Percentiles rank a stretch among this genome's conserved stretches.
Evolutionary conservation across 148 eudicot species (phyloP).

Genomic region (Tetragonia tetragonoides): DNA sequence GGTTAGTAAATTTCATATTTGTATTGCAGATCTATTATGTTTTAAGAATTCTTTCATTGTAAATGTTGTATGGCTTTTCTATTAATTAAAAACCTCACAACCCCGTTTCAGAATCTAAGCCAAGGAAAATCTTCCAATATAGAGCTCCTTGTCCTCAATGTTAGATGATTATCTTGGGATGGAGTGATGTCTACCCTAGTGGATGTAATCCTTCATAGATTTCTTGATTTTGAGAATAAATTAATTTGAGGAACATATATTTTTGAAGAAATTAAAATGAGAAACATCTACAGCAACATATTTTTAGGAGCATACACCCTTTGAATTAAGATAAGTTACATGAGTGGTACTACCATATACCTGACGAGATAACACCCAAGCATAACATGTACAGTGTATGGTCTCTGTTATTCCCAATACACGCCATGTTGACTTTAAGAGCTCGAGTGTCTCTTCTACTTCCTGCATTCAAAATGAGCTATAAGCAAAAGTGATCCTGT

Average conservation of each 20-base stretch:
- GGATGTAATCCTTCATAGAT: too few species aligned
- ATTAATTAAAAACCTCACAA: too few species aligned
- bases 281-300: not conserved
- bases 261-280: not conserved
- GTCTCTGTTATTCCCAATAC: conserved; percentile 90
- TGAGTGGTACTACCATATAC: conserved; percentile 37
- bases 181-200: not conserved
- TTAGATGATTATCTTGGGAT: not conserved
- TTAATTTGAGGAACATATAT: too few species aligned
- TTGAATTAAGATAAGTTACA: not conserved
- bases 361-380: conserved; percentile 98
- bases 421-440: conserved; percentile 97
- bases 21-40: too few species aligned
- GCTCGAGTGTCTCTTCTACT: conserved; percentile 95
- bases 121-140: not conserved
- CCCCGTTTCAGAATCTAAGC: too few species aligned
- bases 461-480: conserved; percentile 51
- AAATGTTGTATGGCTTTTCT: too few species aligned
- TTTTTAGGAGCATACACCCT: not conserved
- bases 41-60: too few species aligned
- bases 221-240: too few species aligned
- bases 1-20: too few species aligned
- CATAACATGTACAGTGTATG: conserved; percentile 85
- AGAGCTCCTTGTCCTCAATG: not conserved
- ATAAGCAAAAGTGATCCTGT: not conserved